A percentile compares a stretch with the other conserved stretches of the same genome.
Conservation (phyloP, 2,329 filamentous ascomycete species). For the Piedraia hortae region DNA sequence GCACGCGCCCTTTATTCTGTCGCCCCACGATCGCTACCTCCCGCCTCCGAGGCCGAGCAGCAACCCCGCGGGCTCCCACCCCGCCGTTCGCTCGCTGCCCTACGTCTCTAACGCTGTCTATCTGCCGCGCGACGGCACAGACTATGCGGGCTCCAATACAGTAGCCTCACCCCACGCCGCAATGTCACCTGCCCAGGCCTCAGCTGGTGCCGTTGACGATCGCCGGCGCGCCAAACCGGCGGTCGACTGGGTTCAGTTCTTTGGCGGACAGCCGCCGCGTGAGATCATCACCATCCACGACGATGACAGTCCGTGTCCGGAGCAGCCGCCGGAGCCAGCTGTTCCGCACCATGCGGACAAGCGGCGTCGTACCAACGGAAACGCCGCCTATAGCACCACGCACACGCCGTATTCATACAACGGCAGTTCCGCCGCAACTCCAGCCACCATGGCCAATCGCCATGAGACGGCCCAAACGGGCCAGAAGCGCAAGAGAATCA, state of each 20-base stretch:
- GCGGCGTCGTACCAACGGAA: conserved; percentile 36
- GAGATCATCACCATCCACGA: conserved; percentile 27
- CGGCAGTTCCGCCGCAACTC: conserved; percentile 40
- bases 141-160: conserved; percentile 7
- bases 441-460: conserved; percentile 30
- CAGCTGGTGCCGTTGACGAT: too few species aligned
- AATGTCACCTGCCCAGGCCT: too few species aligned
- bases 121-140: conserved; percentile 8
- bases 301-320: conserved; percentile 13
- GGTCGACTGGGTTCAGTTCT: conserved; percentile 14
- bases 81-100: conserved; percentile 8
- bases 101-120: conserved; percentile 9
- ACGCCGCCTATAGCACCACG: conserved; percentile 9
- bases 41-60: conserved; percentile 11
- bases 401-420: conserved; percentile 44
- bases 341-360: conserved; percentile 34
- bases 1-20: conserved; percentile 9
- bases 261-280: conserved; percentile 15
- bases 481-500: conserved; percentile 74
- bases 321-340: conserved; percentile 5
- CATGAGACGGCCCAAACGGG: conserved; percentile 41
- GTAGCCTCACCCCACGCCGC: too few species aligned
- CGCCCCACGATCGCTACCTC: conserved; percentile 10
- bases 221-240: conserved; percentile 4
- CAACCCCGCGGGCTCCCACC: conserved; percentile 8